Evolutionary conservation across 306 rosid species (phyloP), one percentile per base, ranked within the genome.

Genomic region (Gastrolobium villosum): DNA sequence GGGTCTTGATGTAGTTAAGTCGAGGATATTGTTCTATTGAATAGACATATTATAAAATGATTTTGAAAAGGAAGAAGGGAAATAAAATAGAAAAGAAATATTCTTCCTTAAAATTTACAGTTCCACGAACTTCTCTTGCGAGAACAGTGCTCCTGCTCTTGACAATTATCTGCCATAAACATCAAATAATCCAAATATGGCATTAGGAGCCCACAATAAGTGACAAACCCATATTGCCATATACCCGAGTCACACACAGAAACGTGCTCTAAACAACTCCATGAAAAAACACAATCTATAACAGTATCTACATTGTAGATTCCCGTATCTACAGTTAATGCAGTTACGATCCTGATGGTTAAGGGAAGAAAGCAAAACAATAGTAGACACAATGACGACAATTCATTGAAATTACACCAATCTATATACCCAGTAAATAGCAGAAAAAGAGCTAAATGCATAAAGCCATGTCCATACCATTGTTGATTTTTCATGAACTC

Each of bases 401-500:
- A 56, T 32, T 55, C 30, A n/a, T 20, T 35, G 34, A n/a, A 66
- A 49, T 65, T 61, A 80, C 32, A 49, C 52, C 68, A 48, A 13
- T 8, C 10, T 32, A 6, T 35, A 44, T 26, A 37, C 55, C 67
- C 32, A 9, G 36, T 7, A 15, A 34, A 31, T 36, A 41, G 45
- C 66, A 52, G 3, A 4, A 5, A 2, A 6, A 15, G 31, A 14
- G 49, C 55, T 7, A 65, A 32, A 28, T 4, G 3, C 40, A 65
- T 43, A 40, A 5, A 71, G 66, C 30, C 8, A 75, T 15, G 68
- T 59, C 59, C 86, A 66, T 88, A 90, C 97, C 92, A 95, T 81
- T 93, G 98, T 80, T 90, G 97, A 79, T 85, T 93, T 77, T 95
- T 95, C 91, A 94, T 91, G 88, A 93, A 95, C 84, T 91, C 97